These are phyloP conservation scores for Fusarium sp. DNA, from an alignment of 2,329 filamentous ascomycete species.

Conservation along the genomic window DNA sequence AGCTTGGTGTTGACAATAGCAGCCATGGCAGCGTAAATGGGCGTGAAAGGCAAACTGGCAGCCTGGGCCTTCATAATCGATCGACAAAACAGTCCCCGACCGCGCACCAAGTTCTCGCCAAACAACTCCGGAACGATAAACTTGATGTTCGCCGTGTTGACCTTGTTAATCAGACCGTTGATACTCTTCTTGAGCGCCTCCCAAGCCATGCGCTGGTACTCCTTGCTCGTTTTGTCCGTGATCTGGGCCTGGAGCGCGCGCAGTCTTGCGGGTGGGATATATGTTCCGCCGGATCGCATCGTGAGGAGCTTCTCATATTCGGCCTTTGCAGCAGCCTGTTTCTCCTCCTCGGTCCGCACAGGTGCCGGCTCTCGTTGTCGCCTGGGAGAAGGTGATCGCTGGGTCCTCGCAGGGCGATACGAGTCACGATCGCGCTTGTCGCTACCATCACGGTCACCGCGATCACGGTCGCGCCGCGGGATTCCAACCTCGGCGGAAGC, in stretches of 20 bases:
- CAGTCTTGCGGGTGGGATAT: conserved; percentile 93
- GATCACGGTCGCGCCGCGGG: conserved; percentile 57
- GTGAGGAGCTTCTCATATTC: conserved; percentile 94
- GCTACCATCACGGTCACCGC: conserved; percentile 54
- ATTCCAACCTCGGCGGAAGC: conserved; percentile 62
- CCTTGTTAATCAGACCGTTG: conserved; percentile 99
- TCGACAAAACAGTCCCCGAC: conserved; percentile 91
- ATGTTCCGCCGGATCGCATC: conserved; percentile 95
- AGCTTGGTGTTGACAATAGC: conserved; percentile 98
- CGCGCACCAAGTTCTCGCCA: conserved; percentile 91
- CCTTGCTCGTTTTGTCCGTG: conserved; percentile 94
- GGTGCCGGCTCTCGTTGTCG: conserved; percentile 57
- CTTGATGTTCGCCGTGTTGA: conserved; percentile 98
- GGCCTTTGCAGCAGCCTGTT: conserved; percentile 88
- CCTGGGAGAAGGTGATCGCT: conserved; percentile 46
- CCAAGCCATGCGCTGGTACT: conserved; percentile 99
- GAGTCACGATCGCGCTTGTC: conserved; percentile 64
- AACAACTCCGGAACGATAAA: conserved; percentile 97
- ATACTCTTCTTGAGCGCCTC: conserved; percentile 99
- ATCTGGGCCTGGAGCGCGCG: conserved; percentile 96
- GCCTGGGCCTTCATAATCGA: conserved; percentile 99
- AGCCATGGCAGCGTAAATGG: conserved; percentile 95
- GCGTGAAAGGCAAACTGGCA: conserved; percentile 93
- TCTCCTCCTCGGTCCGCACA: conserved; percentile 80
- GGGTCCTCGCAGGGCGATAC: conserved; percentile 61